Evolutionary conservation across 768 basidiomycete genomes (phyloP), one percentile per base, ranked within the genome.

Genomic region (Mycena crocata): DNA sequence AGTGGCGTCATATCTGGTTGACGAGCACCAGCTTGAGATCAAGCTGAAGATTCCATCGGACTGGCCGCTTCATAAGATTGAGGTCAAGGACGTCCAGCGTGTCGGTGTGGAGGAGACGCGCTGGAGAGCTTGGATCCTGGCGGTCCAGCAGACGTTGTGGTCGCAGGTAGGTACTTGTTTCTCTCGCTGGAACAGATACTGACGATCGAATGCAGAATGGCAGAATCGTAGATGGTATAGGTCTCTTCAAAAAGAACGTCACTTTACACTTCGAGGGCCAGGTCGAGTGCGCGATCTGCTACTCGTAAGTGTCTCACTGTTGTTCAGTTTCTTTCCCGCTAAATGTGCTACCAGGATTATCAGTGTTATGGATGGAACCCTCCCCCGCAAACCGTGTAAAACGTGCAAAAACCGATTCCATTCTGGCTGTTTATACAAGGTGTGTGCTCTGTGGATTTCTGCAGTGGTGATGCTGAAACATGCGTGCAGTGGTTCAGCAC

Each of bases 321-420:
- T n/a, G n/a, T n/a, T n/a, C 44, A 0, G 30, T 13, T 19, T 51
- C 23, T 39, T 26, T 30, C 17, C 35, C 21, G 13, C 19, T 44
- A 21, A 31, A 44, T 49, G 14, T 44, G 57, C 40, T 46, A 9
- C 12, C 78, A 96, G 95, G 5, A 94, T 98, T 68, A 95, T 98
- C 74, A 94, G 91, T 71, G 89, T 95, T 46, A 91, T 89, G 80
- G 98, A 99, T 74, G 90, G 92, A 1, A 90, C 87, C 54, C 82
- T 99, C 17, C 97, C 98, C 0, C 89, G 89, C 72, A 96, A 96
- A 73, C 90, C 94, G 1, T 99, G 97, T 81, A 91, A 88, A 78
- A 98, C 95, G 2, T 98, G 96, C 80, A 94, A 93, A 79, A 98
- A 98, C 76, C 84, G 92, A 44, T 98, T 97, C 86, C 96, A 98